phyloP scores from a whole-genome alignment of 2,329 filamentous ascomycete species.

The Balansia obtecta region DNA sequence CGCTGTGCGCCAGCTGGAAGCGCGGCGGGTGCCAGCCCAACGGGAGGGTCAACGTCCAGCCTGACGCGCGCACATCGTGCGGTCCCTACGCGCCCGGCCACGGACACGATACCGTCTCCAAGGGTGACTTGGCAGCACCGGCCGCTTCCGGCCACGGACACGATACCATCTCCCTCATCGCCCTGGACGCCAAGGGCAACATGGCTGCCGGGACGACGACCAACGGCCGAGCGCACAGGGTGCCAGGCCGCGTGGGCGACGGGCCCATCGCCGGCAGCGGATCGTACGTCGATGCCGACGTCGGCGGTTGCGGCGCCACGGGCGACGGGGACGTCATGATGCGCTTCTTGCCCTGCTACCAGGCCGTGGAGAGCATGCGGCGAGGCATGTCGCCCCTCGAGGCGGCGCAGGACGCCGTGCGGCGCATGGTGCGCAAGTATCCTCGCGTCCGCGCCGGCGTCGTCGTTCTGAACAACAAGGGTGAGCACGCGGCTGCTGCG shows the following conservation, averaged over 20 bases:
- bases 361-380: conserved; percentile 41
- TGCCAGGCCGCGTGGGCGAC: conserved; percentile 43
- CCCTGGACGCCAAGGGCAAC: conserved; percentile 26
- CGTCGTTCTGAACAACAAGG: conserved; percentile 36
- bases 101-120: conserved; percentile 40
- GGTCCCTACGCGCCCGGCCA: conserved; percentile 28
- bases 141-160: conserved; percentile 20
- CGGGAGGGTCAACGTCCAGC: conserved; percentile 33
- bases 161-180: conserved; percentile 42
- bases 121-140: too few relatives aligned
- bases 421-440: conserved; percentile 34
- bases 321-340: conserved; percentile 47
- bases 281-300: conserved; percentile 40
- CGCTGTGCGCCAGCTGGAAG: conserved; percentile 31
- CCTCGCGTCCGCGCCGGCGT: conserved; percentile 34
- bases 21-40: conserved; percentile 34
- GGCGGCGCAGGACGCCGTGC: conserved; percentile 38
- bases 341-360: conserved; percentile 44
- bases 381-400: conserved; percentile 32
- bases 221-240: conserved; percentile 40
- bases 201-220: conserved; percentile 45
- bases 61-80: conserved; percentile 28
- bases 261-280: conserved; percentile 42
- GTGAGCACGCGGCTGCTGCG: conserved; percentile 36
- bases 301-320: conserved; percentile 43